Evolutionary conservation across 2,329 filamentous ascomycete genomes (phyloP).

Genomic region (Chlorencoelia australis): DNA sequence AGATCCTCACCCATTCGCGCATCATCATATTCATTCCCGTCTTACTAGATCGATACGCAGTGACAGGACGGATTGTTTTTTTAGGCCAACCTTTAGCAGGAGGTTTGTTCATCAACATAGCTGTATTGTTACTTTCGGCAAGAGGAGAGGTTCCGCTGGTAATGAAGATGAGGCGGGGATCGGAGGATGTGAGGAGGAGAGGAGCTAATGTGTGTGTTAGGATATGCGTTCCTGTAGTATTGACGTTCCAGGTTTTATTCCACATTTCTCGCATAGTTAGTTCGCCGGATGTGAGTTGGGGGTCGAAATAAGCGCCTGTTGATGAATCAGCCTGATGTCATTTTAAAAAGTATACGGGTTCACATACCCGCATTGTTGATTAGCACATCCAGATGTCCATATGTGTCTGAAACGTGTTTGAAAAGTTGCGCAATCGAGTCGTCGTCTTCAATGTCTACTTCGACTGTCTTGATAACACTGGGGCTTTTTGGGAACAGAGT

Average conservation of each 20-base stretch:
- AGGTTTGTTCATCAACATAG: constrained; percentile 18
- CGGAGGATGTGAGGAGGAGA: constrained; percentile 33
- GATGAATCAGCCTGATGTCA: constrained; percentile 2
- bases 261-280: constrained; percentile 30
- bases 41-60: constrained; percentile 34
- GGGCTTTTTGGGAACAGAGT: constrained; percentile 26
- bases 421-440: constrained; percentile 26
- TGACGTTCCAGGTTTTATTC: constrained; percentile 34
- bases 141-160: constrained; percentile 34
- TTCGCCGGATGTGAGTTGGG: constrained; percentile 19
- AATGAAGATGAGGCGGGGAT: constrained; percentile 38
- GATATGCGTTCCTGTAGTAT: constrained; percentile 32
- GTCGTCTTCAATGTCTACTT: constrained; percentile 28
- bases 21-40: constrained; percentile 40
- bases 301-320: constrained; percentile 24
- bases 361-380: constrained; percentile 28
- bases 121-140: constrained; percentile 22
- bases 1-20: constrained; percentile 33
- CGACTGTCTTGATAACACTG: constrained; percentile 18
- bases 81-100: constrained; percentile 32
- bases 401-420: constrained; percentile 20
- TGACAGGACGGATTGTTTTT: constrained; percentile 14
- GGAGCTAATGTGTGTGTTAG: constrained; percentile 30
- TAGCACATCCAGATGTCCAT: constrained; percentile 28
- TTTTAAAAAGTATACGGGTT: constrained; percentile 7